Evolutionary conservation across 176 grass and related monocot species (phyloP), one percentile per base, ranked within the genome.

Genomic region (Aegilops sharonensis): DNA sequence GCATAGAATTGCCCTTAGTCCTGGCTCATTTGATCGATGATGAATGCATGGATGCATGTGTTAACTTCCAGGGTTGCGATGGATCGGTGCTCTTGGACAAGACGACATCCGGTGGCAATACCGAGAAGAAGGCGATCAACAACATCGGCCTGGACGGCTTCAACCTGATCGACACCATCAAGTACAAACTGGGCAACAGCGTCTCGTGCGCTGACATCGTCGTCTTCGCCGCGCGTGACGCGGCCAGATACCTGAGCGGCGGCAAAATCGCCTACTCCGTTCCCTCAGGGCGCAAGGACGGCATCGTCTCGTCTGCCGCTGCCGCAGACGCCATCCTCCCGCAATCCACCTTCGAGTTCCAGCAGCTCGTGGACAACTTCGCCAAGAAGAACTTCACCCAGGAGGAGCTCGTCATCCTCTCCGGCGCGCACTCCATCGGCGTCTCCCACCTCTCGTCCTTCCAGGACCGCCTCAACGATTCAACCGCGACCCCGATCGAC

Each of bases 201-300:
- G 81, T 92, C 59, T 89, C 90, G 6, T 92, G 90, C 64, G 90
- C 90, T 4, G 90, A 92, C 75, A 66, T 92, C 24, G 11, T 92
- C 14, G 90, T 84, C 21, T 29, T 88, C 3, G 90, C 90, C 1
- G 62, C 78, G 2, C 87, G 90, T 31, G 83, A 86, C 14, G 88
- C 81, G 4, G 48, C 70, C 29, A 17, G 15, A 8, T 43, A 73
- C 50, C 69, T 87, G 32, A 83, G 88, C 35, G 73, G 67, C 13
- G 74, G 72, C 4, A 10, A 45, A 2, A 78, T 83, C 3, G 4
- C 25, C 25, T 94, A 89, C 73, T 4, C 31, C 13, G 69, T 94
- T 4, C 29, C 11, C 9, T 72, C 73, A 0, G 89, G 92, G 17
- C 87, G 86, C 62, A 47, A 32, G n/a, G 89, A 94, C 67, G 86